Evolutionary conservation across 192 early-diverging fungal genomes (phyloP).

Genomic region (Spizellomyces punctatus): DNA sequence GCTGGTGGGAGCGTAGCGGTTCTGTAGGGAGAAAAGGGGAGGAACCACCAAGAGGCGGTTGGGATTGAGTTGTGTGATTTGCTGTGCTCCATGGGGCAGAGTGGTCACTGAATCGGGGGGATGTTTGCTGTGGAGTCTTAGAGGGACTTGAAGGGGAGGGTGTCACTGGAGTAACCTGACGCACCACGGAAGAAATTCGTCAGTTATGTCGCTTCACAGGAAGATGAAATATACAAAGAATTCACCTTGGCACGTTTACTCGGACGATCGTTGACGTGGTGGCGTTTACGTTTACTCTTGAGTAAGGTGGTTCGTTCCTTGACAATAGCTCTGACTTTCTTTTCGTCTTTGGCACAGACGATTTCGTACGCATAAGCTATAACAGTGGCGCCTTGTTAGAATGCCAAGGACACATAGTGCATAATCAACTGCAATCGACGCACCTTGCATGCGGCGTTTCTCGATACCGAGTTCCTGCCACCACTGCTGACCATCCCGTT

Average conservation of each 20-base stretch:
- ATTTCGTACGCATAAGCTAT: conserved; percentile 7
- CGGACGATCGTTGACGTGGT: not conserved
- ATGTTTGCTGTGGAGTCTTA: not conserved
- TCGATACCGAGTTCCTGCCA: not conserved
- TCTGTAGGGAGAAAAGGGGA: not conserved
- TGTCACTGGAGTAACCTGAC: not conserved
- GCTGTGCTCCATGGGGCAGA: no score
- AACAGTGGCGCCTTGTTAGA: not conserved
- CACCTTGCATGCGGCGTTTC: not conserved
- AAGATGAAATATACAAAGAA: not conserved
- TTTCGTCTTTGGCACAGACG: not conserved
- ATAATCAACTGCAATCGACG: not conserved
- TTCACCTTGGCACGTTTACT: not conserved
- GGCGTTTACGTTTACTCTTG: not conserved
- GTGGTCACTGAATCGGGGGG: not conserved
- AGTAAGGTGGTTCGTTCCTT: not conserved
- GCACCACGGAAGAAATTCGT: not conserved
- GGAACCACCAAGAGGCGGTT: not conserved
- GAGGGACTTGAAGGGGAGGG: not conserved
- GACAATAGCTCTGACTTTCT: not conserved
- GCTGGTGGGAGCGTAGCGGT: not conserved
- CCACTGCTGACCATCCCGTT: not conserved
- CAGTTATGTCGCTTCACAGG: not conserved
- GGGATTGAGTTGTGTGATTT: not conserved
- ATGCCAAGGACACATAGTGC: not conserved